Base-by-base conservation (phyloP, 2,329 filamentous ascomycete species). In the Rutstroemia sp. region DNA sequence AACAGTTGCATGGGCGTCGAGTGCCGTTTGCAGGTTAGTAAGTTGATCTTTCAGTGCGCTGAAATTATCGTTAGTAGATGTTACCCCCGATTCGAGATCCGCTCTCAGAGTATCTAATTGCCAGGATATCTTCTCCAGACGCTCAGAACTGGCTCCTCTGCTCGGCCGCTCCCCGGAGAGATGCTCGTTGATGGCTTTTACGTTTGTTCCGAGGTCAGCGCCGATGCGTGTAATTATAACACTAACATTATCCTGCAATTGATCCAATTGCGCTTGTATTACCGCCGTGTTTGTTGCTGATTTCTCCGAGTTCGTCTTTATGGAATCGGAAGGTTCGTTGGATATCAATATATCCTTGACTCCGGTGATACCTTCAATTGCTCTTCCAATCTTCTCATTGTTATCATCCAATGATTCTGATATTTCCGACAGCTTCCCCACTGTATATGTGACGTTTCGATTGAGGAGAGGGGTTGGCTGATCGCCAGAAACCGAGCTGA, bases 251-350 rank as follows among this genome's bases (percentile, higher is more conserved):
- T 55, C 54, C 55, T 66, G 64, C 45, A 69, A 56, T 58, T 68
- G 65, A 46, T 69, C 66, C 36, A 69, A 51, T 51, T 68, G 65
- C 40, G 63, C 64, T 57, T 67, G 65, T 51, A 69, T 58, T 14
- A 65, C 62, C 2, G 64, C 56, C 9, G 57, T 61, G 16, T 57
- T 61, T 1, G 64, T 66, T 55, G 51, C 60, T 39, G 63, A 63
- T 54, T 64, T 58, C 16, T 67, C 61, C 6, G 60, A 61, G 30
- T 54, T 59, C 7, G 59, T 48, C 39, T 61, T 62, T 47, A 67
- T 30, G 19, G 57, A 56, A 40, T 63, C 60, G n/a, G 64, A 39
- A 14, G 45, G 52, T 40, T 65, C 61, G 30, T 54, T 58, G 7
- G 63, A 62, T 25, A 60, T 56, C 21, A 42, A 49, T 1, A 67